Evolutionary conservation across 2,329 filamentous ascomycete genomes (phyloP), one percentile per base, ranked within the genome.

Genomic region (Pseudocercospora pini-densiflorae): DNA sequence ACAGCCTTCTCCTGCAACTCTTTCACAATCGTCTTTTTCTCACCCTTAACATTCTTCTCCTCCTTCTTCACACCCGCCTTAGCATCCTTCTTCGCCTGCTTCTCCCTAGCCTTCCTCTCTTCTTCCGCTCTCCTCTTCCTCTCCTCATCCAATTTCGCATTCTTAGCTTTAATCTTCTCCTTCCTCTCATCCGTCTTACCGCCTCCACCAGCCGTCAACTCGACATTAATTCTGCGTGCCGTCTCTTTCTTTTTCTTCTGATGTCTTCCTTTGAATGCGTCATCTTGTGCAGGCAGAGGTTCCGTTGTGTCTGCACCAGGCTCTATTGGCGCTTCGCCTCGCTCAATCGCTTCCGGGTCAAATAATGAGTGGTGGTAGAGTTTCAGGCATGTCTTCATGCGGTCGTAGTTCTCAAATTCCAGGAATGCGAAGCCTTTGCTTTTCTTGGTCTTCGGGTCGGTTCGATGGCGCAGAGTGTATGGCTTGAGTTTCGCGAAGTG

Each of bases 361-460:
- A 97, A 96, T 70, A 86, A 85, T 66, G 88, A 91, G 81, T 97
- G 94, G 81, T 98, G 94, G 81, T 94, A 94, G 70, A 93, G 88
- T 79, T 94, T 92, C 67, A 98, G 85, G 76, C 93, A 97, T 33
- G 92, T 95, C 84, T 96, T 92, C 93, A 97, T 96, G 77, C 91
- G 88, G 80, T 94, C 91, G 81, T 90, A 96, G 72, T 89, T 86
- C 70, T 89, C 89, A 77, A 97, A 98, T 79, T 98, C 94, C 73
- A 98, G 84, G 79, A 97, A 97, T 5, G 92, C 93, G 74, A 91
- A 90, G 40, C 93, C 92, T 72, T 90, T 90, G 75, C 88, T 90
- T 70, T 89, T 87, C 62, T 83, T 84, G 12, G 86, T 84, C 70
- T 88, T 82, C 71, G 88, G 88, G 74, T 91, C 86, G 61, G 89